Evolutionary conservation across 441 rosid species (phyloP), one percentile per base, ranked within the genome.

Genomic region (Capsella rubella): DNA sequence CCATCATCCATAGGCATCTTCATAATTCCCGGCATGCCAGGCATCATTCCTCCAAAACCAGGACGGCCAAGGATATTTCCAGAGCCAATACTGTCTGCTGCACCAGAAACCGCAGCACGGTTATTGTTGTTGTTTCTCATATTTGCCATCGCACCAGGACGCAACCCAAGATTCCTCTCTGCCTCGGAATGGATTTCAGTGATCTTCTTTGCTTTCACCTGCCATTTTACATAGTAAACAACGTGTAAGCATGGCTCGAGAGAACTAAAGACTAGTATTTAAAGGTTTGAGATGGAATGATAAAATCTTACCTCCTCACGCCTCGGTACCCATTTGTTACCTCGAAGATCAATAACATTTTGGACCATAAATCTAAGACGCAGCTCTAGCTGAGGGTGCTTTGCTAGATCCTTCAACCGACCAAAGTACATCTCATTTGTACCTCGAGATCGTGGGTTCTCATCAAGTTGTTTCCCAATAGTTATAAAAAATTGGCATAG

Each of bases 381-480:
- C 4, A 87, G 82, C 28, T 88, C 95, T 52, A 94, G 81, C 72
- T 85, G 89, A 76, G 92, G 86, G 56, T 90, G 87, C 62, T 77
- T 62, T 8, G 90, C 60, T 71, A 94, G 66, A 3, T 83, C 94
- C 79, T 86, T 94, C 86, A 92, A 61, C 45, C 89, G 78, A 54
- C 9, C 73, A n/a, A 90, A 89, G 76, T 92, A 94, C 37, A 6
- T 37, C 62, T 92, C 97, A 61, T 89, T 94, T 69, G 85, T 80
- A 4, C 86, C 90, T 71, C 90, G 82, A 6, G 91, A 87, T 73
- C 74, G 84, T n/a, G 77, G 84, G 52, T 82, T 59, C 79, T 90
- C 91, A 57, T 92, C 97, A 39, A 94, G 95, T 82, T 89, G 94
- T 82, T 86, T 94, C n/a, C 99, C 99, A 45, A 92, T 88, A 51